These are phyloP conservation scores for Acanthamoeba divionensis DNA, from an alignment of 208 protist species.

Conservation along the genomic window DNA sequence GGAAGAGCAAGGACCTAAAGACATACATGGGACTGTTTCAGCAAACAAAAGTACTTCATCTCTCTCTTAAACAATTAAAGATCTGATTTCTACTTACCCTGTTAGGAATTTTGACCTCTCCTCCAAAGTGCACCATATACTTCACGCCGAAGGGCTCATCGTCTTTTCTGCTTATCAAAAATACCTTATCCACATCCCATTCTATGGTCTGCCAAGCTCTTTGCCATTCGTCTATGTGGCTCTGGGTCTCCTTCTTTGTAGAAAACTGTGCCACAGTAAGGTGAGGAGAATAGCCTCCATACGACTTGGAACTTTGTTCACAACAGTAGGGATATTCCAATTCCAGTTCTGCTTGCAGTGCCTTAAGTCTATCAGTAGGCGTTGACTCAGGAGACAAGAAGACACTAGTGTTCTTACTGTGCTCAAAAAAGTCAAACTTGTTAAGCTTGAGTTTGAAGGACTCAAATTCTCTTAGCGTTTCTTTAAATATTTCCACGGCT, in stretches of 20 bases:
- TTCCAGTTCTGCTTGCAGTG: conserved; percentile 15
- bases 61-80: too few species aligned
- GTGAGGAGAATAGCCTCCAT: conserved; percentile 28
- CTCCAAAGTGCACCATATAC: background rate
- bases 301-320: conserved; percentile 4
- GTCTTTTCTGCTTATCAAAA: conserved; percentile 32
- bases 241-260: background rate
- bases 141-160: conserved; percentile 36
- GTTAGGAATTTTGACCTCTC: too few species aligned
- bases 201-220: background rate
- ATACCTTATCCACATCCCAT: background rate
- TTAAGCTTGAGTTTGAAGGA: conserved; percentile 3
- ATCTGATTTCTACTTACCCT: too few species aligned
- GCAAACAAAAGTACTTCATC: too few species aligned
- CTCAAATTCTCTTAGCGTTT: background rate
- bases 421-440: conserved; percentile 39
- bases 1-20: too few species aligned
- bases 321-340: conserved; percentile 34
- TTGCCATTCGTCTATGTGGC: background rate
- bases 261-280: conserved; percentile 34
- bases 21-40: too few species aligned
- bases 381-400: background rate
- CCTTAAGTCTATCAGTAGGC: background rate
- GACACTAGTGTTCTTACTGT: conserved; percentile 16
- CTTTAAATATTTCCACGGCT: conserved; percentile 17